phyloP scores from a whole-genome alignment of 23 red algal species.

The Agarophyton chilense region DNA sequence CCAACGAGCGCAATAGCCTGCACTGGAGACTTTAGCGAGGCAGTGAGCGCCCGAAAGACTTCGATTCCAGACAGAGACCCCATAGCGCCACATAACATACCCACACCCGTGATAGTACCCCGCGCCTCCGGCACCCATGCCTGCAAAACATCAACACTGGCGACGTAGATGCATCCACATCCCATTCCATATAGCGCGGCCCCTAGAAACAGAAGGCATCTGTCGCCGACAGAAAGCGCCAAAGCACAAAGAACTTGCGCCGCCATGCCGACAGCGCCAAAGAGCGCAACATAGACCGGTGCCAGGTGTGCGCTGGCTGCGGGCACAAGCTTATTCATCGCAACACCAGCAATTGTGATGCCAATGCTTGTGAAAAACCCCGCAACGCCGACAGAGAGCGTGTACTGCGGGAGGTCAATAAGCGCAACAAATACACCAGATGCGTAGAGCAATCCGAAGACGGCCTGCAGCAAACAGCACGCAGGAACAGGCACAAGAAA shows the following conservation, averaged over 20 bases:
- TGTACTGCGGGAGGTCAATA: constrained; percentile 13
- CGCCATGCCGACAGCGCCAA: constrained; percentile 1
- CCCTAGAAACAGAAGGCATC: not conserved
- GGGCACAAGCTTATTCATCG: constrained; percentile 33
- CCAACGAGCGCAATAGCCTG: constrained; percentile 11
- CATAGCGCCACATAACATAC: constrained; percentile 41
- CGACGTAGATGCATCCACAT: constrained; percentile 42
- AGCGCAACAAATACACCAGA: constrained; percentile 38
- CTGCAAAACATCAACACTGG: constrained; percentile 48
- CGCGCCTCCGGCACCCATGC: constrained; percentile 40
- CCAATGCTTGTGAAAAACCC: constrained; percentile 31
- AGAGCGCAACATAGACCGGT: not conserved
- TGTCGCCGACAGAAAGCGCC: not conserved
- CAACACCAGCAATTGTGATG: constrained; percentile 22
- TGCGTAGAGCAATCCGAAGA: constrained; percentile 48
- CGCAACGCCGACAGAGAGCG: constrained; percentile 30
- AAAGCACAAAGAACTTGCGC: constrained; percentile 6
- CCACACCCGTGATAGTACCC: constrained; percentile 17
- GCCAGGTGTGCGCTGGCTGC: not conserved
- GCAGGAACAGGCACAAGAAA: not conserved
- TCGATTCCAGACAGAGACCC: constrained; percentile 36
- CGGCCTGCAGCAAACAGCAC: constrained; percentile 22
- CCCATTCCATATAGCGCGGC: constrained; percentile 7
- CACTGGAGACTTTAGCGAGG: not conserved
- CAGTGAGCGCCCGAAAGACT: not conserved